phyloP scores from a whole-genome alignment of 225 moss, liverwort and hornwort genomes.

The Physcomitrium patens region DNA sequence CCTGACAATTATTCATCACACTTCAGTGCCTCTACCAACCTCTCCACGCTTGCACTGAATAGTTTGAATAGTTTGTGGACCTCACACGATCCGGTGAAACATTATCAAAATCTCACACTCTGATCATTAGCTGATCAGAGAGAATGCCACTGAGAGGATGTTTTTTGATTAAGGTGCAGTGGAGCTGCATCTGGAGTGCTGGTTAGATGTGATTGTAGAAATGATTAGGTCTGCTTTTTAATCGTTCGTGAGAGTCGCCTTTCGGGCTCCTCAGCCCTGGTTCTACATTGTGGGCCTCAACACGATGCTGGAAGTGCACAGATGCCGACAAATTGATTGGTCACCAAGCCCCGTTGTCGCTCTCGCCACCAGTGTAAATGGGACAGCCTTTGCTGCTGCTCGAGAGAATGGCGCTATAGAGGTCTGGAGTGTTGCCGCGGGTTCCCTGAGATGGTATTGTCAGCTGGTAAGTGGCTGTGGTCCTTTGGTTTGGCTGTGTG shows the following conservation, averaged over 20 bases:
- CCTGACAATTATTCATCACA: not conserved
- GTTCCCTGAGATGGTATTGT: conserved; percentile 72
- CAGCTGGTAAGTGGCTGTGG: conserved; percentile 42
- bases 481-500: not conserved
- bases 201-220: not conserved
- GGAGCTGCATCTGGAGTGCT: not conserved
- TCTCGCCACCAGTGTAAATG: conserved; percentile 70
- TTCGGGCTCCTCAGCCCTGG: not conserved
- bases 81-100: not conserved
- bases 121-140: not conserved
- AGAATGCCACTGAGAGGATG: not conserved
- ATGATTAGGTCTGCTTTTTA: too few relatives aligned
- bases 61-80: too few relatives aligned
- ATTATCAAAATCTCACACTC: not conserved
- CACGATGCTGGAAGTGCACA: conserved; percentile 76
- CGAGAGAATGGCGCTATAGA: conserved; percentile 66
- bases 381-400: conserved; percentile 60
- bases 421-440: conserved; percentile 75
- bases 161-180: not conserved
- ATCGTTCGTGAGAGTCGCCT: not conserved
- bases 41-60: not conserved
- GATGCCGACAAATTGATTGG: conserved; percentile 76
- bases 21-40: not conserved
- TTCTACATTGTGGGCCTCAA: not conserved
- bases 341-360: conserved; percentile 62